Base-by-base conservation (phyloP, 2,329 filamentous ascomycete genomes). In the Catunica adiposa region DNA sequence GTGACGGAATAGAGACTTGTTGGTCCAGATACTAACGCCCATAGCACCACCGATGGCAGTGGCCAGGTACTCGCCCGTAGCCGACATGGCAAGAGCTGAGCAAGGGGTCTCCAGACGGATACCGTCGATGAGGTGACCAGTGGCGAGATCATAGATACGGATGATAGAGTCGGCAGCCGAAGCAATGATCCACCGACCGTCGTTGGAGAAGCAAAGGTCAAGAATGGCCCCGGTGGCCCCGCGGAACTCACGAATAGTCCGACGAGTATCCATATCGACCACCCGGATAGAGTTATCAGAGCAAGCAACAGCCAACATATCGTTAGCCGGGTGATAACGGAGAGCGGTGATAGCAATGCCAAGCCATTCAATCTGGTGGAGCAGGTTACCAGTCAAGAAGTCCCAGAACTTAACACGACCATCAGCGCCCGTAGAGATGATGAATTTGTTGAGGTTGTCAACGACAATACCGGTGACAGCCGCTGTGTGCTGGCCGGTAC, bases 351-450 rank as follows among this genome's bases (percentile, higher is more conserved):
- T 82, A 8, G 17, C 31, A 15, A 55, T 51, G 2, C 79, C 79
- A 47, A 83, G 79, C 84, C 89, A 94, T 66, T 89, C 82, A 53
- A 97, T 80, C 64, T 96, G 82, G 60, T 90, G 78, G 9, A 86
- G 65, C 2, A 97, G 74, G 47, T 80, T 77, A 6, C 90, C 92
- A 0, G 85, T 87, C n/a, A 81, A 69, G 60, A 98, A 94, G 61
- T 94, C 86, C 94, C 94, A 98, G 66, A 98, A 97, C 71, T 96
- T 97, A 63, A 97, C 77, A 67, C 84, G 94, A 31, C 92, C 92
- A 67, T 98, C 92, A 14, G 89, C 70, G 1, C 87, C 84, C 65
- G 89, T 94, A 59, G 89, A 94, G 46, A 96, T 80, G 52, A 97
- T 75, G 17, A 77, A 80, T 61, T 83, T 86, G 68, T 96, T 96